These are phyloP conservation scores for Teratosphaeria destructans DNA, from an alignment of 2,329 filamentous ascomycete genomes.

Conservation along the genomic window DNA sequence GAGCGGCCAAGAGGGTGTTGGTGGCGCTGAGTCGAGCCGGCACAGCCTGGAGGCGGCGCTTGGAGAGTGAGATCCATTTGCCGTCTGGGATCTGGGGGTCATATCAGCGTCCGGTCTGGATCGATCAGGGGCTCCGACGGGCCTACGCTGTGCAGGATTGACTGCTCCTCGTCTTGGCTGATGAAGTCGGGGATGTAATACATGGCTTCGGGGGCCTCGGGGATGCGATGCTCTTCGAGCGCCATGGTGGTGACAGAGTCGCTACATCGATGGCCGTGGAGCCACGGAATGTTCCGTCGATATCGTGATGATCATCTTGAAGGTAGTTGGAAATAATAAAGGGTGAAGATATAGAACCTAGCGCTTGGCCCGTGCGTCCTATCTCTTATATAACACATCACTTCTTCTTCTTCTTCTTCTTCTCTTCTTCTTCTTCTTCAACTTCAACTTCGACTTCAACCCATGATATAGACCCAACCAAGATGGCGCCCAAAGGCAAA, in stretches of 20 bases:
- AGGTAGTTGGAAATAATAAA: not conserved
- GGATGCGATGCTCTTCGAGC: slow-evolving; percentile 9
- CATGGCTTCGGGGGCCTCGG: slow-evolving; percentile 7
- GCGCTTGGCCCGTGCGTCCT: not conserved
- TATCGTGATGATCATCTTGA: not conserved
- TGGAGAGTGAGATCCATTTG: slow-evolving; percentile 78
- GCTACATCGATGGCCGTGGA: not conserved
- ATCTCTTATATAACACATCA: not conserved
- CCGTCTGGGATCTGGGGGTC: slow-evolving; percentile 33
- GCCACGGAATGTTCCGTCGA: not conserved
- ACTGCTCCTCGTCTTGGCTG: slow-evolving; percentile 58
- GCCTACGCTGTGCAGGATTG: slow-evolving; percentile 59
- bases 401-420: not conserved
- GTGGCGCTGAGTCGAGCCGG: slow-evolving; percentile 68
- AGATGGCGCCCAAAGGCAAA: slow-evolving; percentile 26
- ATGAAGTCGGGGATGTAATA: slow-evolving; percentile 88
- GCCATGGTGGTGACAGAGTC: not conserved
- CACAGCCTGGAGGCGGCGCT: slow-evolving; percentile 82
- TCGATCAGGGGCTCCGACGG: not conserved
- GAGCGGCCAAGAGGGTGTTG: slow-evolving; percentile 62
- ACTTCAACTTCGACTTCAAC: too few species aligned
- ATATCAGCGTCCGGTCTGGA: slow-evolving; percentile 25
- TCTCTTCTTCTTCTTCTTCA: too few species aligned
- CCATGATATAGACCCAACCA: not conserved
- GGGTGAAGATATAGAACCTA: not conserved